Evolutionary conservation across 2,329 filamentous ascomycete genomes (phyloP), one percentile per base, ranked within the genome.

Genomic region (Rachicladosporium sp.): DNA sequence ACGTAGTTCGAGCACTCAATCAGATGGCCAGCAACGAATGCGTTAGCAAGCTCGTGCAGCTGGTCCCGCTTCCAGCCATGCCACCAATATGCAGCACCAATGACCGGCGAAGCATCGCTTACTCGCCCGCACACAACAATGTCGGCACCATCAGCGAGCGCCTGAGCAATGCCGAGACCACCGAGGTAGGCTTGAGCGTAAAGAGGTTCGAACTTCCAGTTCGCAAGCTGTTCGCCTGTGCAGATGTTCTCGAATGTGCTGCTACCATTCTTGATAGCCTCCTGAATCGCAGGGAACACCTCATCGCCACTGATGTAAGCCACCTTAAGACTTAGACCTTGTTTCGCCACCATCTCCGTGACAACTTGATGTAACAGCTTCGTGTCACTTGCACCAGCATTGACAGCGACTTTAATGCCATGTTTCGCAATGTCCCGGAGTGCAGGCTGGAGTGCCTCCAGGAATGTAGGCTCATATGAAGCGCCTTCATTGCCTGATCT

Each of bases 331-430:
- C 59, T 47, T n/a, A 70, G 45, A 0, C 61, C 57, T 31, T 54
- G 50, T 12, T 41, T 36, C 29, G 41, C 41, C 9, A 50, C 47
- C 45, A 72, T 44, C 11, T 60, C 50, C 4, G 61, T 53, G 0
- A 66, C 59, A 41, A 66, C 64, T 37, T 66, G 48, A 2, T 73
- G 69, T 10, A 78, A 49, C 0, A 66, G 70, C 41, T 62, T 61
- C 0, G 74, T 74, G 41, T 76, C 71, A 10, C 71, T 61, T 2
- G 67, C 70, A 1, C 74, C 74, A 2, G 73, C 73, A 46, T 77
- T 76, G 40, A 74, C 60, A 29, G 74, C 60, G 9, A 76, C 59
- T 43, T 71, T 73, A 55, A 76, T 75, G 0, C 61, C 50, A 43
- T 71, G 67, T 36, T 67, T 55, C 2, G 62, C 54, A 44, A 71